phyloP scores from a whole-genome alignment of 768 basidiomycete genomes.

The Russula sp. region DNA sequence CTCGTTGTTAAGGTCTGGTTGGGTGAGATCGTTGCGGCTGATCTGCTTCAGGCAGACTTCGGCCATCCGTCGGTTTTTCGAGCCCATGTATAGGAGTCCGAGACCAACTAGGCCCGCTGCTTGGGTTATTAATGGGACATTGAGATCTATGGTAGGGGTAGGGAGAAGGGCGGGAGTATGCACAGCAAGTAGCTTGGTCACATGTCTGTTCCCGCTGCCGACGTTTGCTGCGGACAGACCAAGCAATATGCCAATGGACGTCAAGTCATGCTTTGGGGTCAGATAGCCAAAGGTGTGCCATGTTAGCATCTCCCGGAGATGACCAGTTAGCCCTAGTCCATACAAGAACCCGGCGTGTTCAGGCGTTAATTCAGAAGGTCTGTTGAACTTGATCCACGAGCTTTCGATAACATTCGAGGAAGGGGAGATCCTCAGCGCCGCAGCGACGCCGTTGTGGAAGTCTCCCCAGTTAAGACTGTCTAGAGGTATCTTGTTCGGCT shows the following conservation, averaged over 20 bases:
- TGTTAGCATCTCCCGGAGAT: slow-evolving; percentile 80
- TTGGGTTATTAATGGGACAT: slow-evolving; percentile 85
- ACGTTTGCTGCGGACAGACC: slow-evolving; percentile 90
- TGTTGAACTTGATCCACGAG: slow-evolving; percentile 95
- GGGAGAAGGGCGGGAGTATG: slow-evolving; percentile 92
- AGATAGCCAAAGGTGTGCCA: slow-evolving; percentile 96
- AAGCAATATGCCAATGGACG: slow-evolving; percentile 86
- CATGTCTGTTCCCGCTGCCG: slow-evolving; percentile 76
- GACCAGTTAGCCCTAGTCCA: slow-evolving; percentile 87
- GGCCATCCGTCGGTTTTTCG: slow-evolving; percentile 83
- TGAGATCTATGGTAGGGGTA: slow-evolving; percentile 77
- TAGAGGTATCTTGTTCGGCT: slow-evolving; percentile 59
- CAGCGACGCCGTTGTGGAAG: slow-evolving; percentile 95
- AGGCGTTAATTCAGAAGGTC: slow-evolving; percentile 81
- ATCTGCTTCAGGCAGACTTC: slow-evolving; percentile 87
- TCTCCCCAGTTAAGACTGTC: slow-evolving; percentile 90
- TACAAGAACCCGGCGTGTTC: slow-evolving; percentile 96
- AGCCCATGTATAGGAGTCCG: slow-evolving; percentile 85
- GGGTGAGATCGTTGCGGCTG: slow-evolving; percentile 64
- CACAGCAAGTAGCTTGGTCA: slow-evolving; percentile 86
- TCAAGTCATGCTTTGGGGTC: slow-evolving; percentile 93
- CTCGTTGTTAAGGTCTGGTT: slow-evolving; percentile 79
- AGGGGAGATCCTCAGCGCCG: slow-evolving; percentile 77
- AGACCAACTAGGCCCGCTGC: slow-evolving; percentile 82
- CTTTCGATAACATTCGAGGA: slow-evolving; percentile 74